Conservation (phyloP, 75 land plant genomes). For the Gnetum montanum region DNA sequence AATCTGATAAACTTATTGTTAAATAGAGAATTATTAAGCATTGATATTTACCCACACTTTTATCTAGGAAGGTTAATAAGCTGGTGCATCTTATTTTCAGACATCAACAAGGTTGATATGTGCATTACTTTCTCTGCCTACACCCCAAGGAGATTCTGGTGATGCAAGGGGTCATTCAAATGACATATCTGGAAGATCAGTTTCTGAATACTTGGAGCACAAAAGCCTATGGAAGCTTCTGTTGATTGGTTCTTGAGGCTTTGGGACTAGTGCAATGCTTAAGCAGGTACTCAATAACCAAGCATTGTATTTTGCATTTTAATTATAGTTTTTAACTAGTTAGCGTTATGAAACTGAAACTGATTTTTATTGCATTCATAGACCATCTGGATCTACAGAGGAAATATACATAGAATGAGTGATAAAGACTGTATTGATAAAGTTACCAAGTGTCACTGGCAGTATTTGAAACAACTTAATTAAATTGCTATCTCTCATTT, state of each 20-base stretch:
- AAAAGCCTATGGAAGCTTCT: conserved; percentile 68
- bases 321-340: no score
- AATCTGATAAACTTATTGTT: neutral
- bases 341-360: no score
- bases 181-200: conserved; percentile 26
- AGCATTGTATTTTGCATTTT: no score
- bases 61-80: neutral
- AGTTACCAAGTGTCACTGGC: no score
- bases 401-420: no score
- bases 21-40: neutral
- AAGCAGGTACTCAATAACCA: no score
- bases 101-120: conserved; percentile 69
- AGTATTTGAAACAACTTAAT: no score
- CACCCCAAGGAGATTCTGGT: conserved; percentile 38
- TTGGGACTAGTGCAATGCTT: conserved; percentile 92
- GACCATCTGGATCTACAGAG: no score
- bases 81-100: conserved; percentile 20
- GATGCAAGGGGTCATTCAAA: conserved; percentile 30
- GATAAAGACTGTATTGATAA: no score
- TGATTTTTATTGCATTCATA: no score
- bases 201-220: conserved; percentile 62
- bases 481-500: no score
- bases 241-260: conserved; percentile 74
- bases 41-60: neutral
- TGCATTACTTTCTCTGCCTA: conserved; percentile 77